phyloP scores from a whole-genome alignment of 2,329 filamentous ascomycete species.

The Penicillium sp. region DNA sequence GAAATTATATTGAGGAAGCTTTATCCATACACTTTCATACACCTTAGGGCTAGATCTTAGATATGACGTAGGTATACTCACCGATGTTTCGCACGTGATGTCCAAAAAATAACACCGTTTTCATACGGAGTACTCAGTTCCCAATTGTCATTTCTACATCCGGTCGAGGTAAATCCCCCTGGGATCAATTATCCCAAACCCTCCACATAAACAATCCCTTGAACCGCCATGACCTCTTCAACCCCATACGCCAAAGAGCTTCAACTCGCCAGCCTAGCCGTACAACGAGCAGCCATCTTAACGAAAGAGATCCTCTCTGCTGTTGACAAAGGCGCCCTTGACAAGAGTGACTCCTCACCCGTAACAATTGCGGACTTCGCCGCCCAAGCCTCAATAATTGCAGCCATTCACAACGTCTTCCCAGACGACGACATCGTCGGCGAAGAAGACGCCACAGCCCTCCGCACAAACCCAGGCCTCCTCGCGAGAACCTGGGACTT shows the following conservation, averaged over 20 bases:
- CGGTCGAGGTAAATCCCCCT: not conserved
- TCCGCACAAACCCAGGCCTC: slow-evolving; percentile 50
- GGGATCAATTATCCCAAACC: not conserved
- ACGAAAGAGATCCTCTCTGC: slow-evolving; percentile 54
- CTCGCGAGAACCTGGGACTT: slow-evolving; percentile 56
- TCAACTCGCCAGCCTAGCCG: slow-evolving; percentile 41
- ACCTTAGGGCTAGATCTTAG: not conserved
- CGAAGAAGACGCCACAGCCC: slow-evolving; percentile 56
- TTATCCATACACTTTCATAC: not conserved
- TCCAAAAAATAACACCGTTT: slow-evolving; percentile 2
- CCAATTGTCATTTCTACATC: not conserved
- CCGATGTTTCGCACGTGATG: slow-evolving; percentile 8
- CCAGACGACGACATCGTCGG: slow-evolving; percentile 59
- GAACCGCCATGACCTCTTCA: slow-evolving; percentile 20
- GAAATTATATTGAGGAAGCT: not conserved
- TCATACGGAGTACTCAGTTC: not conserved
- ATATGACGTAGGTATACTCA: slow-evolving; percentile 7
- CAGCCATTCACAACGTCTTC: slow-evolving; percentile 52
- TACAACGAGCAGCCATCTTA: slow-evolving; percentile 56
- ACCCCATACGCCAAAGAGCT: slow-evolving; percentile 35
- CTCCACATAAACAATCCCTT: not conserved
- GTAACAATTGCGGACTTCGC: slow-evolving; percentile 65
- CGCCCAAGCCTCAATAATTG: slow-evolving; percentile 60
- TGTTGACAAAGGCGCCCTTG: slow-evolving; percentile 50
- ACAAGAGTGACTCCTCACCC: slow-evolving; percentile 58